phyloP scores from a whole-genome alignment of 1,284 basidiomycete species.

The Coniferiporia sulphurascens region DNA sequence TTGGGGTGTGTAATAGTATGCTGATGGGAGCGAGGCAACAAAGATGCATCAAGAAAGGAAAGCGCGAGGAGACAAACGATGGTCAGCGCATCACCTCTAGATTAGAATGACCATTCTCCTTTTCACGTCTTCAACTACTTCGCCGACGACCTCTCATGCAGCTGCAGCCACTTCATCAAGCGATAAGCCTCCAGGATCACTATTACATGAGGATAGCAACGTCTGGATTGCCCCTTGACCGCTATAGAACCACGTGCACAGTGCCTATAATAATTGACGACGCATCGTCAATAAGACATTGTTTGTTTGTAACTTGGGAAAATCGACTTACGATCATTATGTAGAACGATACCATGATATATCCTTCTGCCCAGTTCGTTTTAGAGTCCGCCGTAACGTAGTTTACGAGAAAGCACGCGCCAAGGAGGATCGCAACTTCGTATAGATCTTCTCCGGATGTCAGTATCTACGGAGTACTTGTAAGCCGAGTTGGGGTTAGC shows the following conservation, averaged over 20 bases:
- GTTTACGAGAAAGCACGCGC: conserved; percentile 64
- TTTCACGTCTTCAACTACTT: conserved; percentile 3
- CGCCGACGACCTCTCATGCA: conserved; percentile 3
- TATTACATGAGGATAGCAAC: conserved; percentile 25
- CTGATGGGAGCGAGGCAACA: neutral
- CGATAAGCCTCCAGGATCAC: conserved; percentile 1
- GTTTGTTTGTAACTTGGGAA: too few relatives aligned
- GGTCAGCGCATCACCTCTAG: neutral
- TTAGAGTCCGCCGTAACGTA: conserved; percentile 66
- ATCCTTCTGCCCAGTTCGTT: conserved; percentile 65
- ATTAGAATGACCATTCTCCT: neutral
- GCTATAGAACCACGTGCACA: conserved; percentile 54
- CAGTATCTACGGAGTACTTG: neutral
- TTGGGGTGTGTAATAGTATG: neutral
- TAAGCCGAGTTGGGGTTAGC: conserved; percentile 12
- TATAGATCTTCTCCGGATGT: conserved; percentile 37
- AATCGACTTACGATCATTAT: conserved; percentile 40
- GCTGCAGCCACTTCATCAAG: conserved; percentile 7
- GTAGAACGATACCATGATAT: conserved; percentile 58
- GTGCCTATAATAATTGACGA: conserved; percentile 29
- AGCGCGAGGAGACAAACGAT: neutral
- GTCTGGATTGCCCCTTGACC: conserved; percentile 39
- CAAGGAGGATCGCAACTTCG: conserved; percentile 55
- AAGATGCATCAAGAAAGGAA: neutral
- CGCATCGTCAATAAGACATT: neutral